Base-by-base conservation (phyloP, 805 yeast species). In the Metschnikowia vanudenii region DNA sequence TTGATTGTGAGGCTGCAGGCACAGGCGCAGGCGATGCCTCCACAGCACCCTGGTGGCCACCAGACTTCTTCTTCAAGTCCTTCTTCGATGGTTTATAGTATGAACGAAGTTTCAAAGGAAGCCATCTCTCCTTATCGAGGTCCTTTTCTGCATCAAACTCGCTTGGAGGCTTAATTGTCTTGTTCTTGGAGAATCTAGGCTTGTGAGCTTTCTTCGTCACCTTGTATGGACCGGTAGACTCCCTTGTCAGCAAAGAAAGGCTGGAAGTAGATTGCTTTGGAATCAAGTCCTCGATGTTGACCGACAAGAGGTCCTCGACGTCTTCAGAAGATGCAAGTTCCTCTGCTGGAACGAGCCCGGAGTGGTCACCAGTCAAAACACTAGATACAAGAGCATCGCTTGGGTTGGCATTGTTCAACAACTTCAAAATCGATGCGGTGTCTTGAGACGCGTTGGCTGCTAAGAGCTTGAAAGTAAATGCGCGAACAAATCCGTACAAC, bases 91-190 rank as follows among this genome's bases (percentile, higher is more conserved):
- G 88, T 64, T 81, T 88, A 69, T 85, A 90, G 57, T 83, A 80
- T 6, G 90, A 78, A 64, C 98, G 80, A 61, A 91, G 95, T 61
- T 82, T 85, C 75, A 86, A 57, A 18, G 97, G 96, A 41, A 92
- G 65, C 98, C 98, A 91, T 68, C 97, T 84, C 65, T 91, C 97
- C 53, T 59, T 40, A 65, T 82, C 67, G 52, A 79, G 55, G 56
- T 55, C 48, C 35, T 47, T 50, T 22, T 45, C 46, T 1, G 52
- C 45, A 24, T 52, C 37, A 32, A 55, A 54, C 33, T 48, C 47
- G 26, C 35, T 18, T 13, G 28, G 52, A 4, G 54, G 49, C 47
- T 45, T 49, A 36, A 48, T n/a, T 13, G 47, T 33, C 52, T 55
- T 55, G 30, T 30, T 32, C 41, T 47, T 39, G 12, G 59, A 56